Base-by-base conservation (phyloP, 345 rosid species). In the Turritis glabra region DNA sequence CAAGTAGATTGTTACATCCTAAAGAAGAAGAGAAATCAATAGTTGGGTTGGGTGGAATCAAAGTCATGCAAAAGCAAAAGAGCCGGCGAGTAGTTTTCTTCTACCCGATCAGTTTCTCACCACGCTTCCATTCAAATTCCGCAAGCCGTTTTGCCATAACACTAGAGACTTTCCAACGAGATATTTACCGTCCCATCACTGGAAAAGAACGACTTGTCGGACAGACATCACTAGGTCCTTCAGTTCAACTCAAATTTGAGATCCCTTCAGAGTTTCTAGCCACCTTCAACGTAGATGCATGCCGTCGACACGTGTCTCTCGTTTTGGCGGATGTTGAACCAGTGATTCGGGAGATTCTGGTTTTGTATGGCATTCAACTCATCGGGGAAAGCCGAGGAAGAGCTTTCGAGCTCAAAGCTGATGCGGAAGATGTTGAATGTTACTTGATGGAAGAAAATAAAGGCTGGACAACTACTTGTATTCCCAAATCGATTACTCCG, bases 401-500 rank as follows among this genome's bases (percentile, higher is more conserved):
- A 62, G 23, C 67, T n/a, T 62, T 62, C 35, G 35, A 38, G 12
- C 48, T 60, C 48, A 60, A 60, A 60, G 32, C 65, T 22, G 65
- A 60, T 37, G 65, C 47, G 30, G 47, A 59, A 59, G 64, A 61
- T 61, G 50, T 61, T 61, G 50, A 61, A n/a, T 22, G 15, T 44
- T 35, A 40, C 33, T 61, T 61, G 67, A 61, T 40, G 67, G 51
- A 61, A 38, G 67, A 40, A 25, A 61, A 22, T 15, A 61, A 40
- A 40, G 51, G 67, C 14, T 61, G 51, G 67, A 23, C n/a, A n/a
- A n/a, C 66, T 21, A 61, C 50, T 61, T 22, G 47, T 38, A 40
- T 61, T 14, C 32, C 67, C 8, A 61, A 40, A 61, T 61, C 67
- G 9, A 25, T 8, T 5, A 43, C 9, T 40, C 51, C 33, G 35